Conservation (phyloP, 331 rosid species). For the Malus hybrid region DNA sequence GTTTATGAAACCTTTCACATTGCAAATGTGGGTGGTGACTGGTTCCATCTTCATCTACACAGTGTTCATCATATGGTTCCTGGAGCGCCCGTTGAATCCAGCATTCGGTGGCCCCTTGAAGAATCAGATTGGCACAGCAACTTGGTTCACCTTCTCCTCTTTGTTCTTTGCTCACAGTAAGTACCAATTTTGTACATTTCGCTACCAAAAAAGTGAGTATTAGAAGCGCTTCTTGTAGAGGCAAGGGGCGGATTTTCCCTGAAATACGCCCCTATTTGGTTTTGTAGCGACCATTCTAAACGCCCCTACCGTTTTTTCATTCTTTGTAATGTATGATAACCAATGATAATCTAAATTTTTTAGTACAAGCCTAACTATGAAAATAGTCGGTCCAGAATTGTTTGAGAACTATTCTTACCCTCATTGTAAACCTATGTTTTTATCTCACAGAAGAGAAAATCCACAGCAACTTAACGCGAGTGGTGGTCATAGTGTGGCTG, state of each 20-base stretch:
- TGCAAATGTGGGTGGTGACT: conserved; percentile 41
- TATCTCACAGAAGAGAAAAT: conserved; percentile 34
- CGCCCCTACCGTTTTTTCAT: too few species aligned
- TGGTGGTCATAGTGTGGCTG: conserved; percentile 47
- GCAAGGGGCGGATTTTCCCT: too few species aligned
- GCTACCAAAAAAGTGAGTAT: too few species aligned
- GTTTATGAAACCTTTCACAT: conserved; percentile 46
- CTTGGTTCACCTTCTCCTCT: conserved; percentile 62
- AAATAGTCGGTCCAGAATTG: too few species aligned
- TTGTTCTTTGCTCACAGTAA: conserved; percentile 67
- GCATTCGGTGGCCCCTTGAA: conserved; percentile 40
- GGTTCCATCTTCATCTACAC: conserved; percentile 35
- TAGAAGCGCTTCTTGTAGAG: too few species aligned
- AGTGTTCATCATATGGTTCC: conserved; percentile 42
- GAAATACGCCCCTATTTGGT: too few species aligned
- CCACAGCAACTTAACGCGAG: conserved; percentile 29
- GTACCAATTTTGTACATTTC: conserved; percentile 9
- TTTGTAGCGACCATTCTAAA: too few species aligned
- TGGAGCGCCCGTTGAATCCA: conserved; percentile 36
- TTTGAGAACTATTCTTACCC: too few species aligned
- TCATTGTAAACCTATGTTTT: neutral
- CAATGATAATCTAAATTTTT: neutral
- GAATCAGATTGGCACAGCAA: conserved; percentile 43
- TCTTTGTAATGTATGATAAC: neutral
- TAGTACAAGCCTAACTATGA: neutral